Conservation (phyloP, 2,329 filamentous ascomycete genomes). For the Aphanoascus verrucosus region DNA sequence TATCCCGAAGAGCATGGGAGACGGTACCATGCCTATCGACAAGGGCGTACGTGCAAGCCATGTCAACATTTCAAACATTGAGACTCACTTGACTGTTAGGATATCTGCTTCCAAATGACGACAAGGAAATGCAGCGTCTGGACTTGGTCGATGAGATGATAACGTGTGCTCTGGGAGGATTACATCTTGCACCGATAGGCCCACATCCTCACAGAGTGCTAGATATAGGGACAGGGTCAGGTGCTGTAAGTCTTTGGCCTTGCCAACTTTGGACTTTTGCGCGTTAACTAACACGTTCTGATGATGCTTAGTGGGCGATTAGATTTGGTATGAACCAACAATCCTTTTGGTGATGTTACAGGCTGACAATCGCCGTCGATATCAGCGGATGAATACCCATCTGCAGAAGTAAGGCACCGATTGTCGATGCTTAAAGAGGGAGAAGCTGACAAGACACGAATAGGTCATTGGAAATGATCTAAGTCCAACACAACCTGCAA, state of each 20-base stretch:
- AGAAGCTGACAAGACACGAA: neutral
- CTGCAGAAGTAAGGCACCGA: conserved; percentile 13
- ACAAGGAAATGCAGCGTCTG: conserved; percentile 45
- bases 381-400: conserved; percentile 13
- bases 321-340: conserved; percentile 17
- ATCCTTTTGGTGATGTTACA: neutral
- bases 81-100: conserved; percentile 8
- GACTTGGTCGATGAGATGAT: conserved; percentile 37
- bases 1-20: conserved; percentile 30
- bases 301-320: conserved; percentile 20
- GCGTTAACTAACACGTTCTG: neutral
- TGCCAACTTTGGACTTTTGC: neutral
- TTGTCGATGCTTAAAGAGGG: neutral
- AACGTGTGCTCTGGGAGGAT: conserved; percentile 30
- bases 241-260: conserved; percentile 20
- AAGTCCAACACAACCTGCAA: conserved; percentile 13
- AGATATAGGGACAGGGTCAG: conserved; percentile 49
- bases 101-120: conserved; percentile 44
- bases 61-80: neutral
- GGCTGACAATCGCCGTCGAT: neutral
- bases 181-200: conserved; percentile 39
- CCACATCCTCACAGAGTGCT: conserved; percentile 40
- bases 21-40: conserved; percentile 35
- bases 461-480: conserved; percentile 16
- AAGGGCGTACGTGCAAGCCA: conserved; percentile 23